Evolutionary conservation across 2,329 filamentous ascomycete species (phyloP).

Genomic region (Onygenales sp.): DNA sequence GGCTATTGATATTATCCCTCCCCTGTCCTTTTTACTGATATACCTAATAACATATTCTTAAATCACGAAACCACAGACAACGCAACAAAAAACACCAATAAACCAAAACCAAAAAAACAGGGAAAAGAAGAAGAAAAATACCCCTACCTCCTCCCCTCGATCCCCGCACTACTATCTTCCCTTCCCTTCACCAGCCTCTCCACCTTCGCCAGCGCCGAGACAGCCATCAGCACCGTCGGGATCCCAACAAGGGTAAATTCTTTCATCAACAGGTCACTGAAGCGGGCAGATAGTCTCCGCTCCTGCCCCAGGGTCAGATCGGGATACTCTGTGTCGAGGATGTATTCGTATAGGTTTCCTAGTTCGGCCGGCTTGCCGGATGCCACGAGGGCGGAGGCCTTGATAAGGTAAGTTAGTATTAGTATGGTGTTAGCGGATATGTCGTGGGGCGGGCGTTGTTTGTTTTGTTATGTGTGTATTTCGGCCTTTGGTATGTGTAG

Average conservation of each 20-base stretch:
- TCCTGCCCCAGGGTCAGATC: constrained; percentile 10
- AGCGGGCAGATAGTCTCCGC: constrained; percentile 10
- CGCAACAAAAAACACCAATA: background rate
- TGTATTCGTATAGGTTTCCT: constrained; percentile 19
- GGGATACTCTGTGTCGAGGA: constrained; percentile 11
- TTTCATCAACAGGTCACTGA: constrained; percentile 24
- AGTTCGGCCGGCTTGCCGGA: constrained; percentile 17
- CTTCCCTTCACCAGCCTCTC: constrained; percentile 15
- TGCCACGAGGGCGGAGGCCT: constrained; percentile 19
- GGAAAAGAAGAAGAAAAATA: background rate
- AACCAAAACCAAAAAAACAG: background rate
- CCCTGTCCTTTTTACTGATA: background rate
- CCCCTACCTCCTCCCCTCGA: constrained; percentile 12
- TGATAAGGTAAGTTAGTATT: background rate
- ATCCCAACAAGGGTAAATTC: constrained; percentile 24
- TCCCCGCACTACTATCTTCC: background rate
- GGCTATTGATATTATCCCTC: background rate
- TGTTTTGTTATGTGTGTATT: background rate
- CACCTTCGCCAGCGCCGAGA: constrained; percentile 20
- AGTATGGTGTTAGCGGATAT: background rate
- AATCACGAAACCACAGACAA: background rate
- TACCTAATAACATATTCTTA: background rate
- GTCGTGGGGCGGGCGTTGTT: background rate
- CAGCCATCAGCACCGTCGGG: constrained; percentile 20
- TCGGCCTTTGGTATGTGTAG: constrained; percentile 10